Base-by-base conservation (phyloP, 192 early-diverging fungal genomes). In the Cetraspora pellucida region DNA sequence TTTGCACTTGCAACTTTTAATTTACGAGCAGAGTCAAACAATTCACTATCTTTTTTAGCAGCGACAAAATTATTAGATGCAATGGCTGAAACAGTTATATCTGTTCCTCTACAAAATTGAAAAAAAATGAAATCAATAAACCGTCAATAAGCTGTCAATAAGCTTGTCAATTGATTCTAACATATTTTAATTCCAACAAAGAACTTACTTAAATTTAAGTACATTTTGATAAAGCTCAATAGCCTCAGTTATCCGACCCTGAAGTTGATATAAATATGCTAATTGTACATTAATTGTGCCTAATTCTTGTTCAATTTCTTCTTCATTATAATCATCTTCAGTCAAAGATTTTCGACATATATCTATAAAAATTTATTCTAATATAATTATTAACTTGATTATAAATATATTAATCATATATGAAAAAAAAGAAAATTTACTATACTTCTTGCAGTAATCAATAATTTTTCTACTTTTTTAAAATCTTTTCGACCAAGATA, bases 41-140 rank as follows among this genome's bases (percentile, higher is more conserved):
- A 63, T 47, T 91, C 90, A 17, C 86, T 74, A 23, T 88, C 83
- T 73, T 87, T 82, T 64, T 87, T 82, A 11, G 90, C 77, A 2
- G 86, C 83, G 0, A 88, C 85, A 59, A 92, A 67, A 75, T 93
- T 93, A 82, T 93, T 93, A 58, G 90, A 85, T 10, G 89, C 91
- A 17, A 93, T 84, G 2, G 88, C 90, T 0, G 82, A 82, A 17
- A 89, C 85, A 10, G 84, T 84, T 7, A 82, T 79, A 77, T 93
- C 90, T 37, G 77, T 75, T n/a, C 79, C 74, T 25, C 87, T 89
- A 77, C 2, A 54, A 54, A 52, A 11, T 52, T 52, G 2, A 19
- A 5, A 49, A 49, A 0, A 54, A 19, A 54, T 14, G 19, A 31
- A 54, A 14, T 37, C 10, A 63, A 25, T 17, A 58, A 37, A 65